Evolutionary conservation across 2,329 filamentous ascomycete genomes (phyloP), one percentile per base, ranked within the genome.

Genomic region (Monosporascus sp.): DNA sequence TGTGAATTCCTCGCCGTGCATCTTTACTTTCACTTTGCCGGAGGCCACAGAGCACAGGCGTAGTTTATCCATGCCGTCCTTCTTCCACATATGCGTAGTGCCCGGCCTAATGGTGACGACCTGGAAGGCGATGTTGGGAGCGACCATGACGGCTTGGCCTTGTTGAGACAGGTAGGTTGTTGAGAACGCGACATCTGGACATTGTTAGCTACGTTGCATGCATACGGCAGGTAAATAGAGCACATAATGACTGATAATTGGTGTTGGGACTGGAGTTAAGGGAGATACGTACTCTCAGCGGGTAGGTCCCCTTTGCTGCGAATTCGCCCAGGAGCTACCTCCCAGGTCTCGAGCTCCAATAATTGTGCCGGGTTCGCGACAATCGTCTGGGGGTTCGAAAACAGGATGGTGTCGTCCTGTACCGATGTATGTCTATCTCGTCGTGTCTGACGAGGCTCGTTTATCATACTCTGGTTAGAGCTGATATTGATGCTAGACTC

Each of bases 251-350:
- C 31, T 19, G 37, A 20, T 8, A 17, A 14, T 4, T 1, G 11
- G 8, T 45, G 20, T 37, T 8, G 43, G 24, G n/a, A 37, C 22
- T 22, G 11, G n/a, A 5, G 16, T 49, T 7, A 37, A 5, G 19
- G 17, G 19, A 38, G 22, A 41, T n/a, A 67, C 74, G 58, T 64
- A 76, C 74, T 74, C 27, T 70, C 66, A 1, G 62, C 59, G 1
- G 38, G 41, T 7, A 47, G 46, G 9, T 63, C 58, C 1, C 55
- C 52, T 4, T 64, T 55, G 37, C 70, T 65, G 8, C 59, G 61
- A 31, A 75, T 61, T 22, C 71, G 68, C 17, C 75, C 75, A 1
- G 75, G 75, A 0, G 75, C 74, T 46, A 76, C 56, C 58, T 78
- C 75, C 74, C 74, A 77, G 3, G 67, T 65, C 56, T 77, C 74